Conservation (phyloP, 345 rosid species). For the Syzygium aqueum region DNA sequence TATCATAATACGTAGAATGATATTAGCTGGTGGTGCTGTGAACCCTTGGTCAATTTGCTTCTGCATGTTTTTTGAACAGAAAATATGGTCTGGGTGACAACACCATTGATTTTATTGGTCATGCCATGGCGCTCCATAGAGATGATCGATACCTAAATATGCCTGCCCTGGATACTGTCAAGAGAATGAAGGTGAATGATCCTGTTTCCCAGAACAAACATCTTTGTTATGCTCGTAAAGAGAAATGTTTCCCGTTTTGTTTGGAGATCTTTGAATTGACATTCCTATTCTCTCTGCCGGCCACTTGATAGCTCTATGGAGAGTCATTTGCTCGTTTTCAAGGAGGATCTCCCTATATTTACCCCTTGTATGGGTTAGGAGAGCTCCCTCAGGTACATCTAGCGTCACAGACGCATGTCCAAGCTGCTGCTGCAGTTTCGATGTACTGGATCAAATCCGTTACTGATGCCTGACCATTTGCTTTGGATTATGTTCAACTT, state of each 20-base stretch:
- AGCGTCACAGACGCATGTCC: neutral
- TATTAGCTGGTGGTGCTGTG: neutral
- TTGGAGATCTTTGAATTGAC: neutral
- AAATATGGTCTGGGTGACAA: conserved; percentile 82
- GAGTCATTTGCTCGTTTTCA: conserved; percentile 97
- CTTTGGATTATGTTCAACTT: neutral
- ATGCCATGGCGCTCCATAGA: conserved; percentile 88
- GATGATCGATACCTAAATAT: conserved; percentile 71
- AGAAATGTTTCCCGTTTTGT: neutral
- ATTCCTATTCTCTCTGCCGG: neutral
- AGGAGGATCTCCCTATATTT: conserved; percentile 96
- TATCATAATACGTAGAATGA: neutral
- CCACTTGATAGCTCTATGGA: conserved; percentile 52
- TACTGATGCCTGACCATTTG: neutral
- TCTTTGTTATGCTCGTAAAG: neutral
- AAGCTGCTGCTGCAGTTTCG: neutral
- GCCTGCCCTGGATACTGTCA: conserved; percentile 93
- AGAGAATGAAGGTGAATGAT: conserved; percentile 80
- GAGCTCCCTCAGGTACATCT: conserved; percentile 86
- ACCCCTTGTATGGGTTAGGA: conserved; percentile 93
- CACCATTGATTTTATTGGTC: conserved; percentile 94
- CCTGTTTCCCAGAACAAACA: neutral
- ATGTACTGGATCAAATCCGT: neutral
- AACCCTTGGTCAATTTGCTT: neutral
- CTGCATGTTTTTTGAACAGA: conserved; percentile 28